A percentile compares a stretch with the other conserved stretches of the same genome.
These are phyloP conservation scores for Porcisia deanei DNA, from an alignment of 208 protist genomes.

Conservation along the genomic window DNA sequence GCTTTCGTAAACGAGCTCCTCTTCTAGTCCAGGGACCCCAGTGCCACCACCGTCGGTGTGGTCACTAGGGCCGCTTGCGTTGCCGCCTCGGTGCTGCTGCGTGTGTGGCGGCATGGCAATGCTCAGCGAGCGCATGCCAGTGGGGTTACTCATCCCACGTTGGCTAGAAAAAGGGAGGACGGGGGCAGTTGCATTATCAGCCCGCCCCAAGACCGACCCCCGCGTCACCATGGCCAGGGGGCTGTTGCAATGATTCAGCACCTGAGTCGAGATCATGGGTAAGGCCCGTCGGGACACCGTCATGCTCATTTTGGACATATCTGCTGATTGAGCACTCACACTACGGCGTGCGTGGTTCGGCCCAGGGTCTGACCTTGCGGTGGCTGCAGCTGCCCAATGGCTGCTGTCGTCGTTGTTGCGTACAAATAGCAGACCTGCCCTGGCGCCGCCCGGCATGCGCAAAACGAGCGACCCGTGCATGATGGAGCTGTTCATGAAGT, in stretches of 20 bases:
- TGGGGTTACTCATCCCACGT: not conserved
- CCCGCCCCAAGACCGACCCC: not conserved
- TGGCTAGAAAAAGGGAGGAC: not conserved
- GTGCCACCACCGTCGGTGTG: not conserved
- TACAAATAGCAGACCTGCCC: conserved; percentile 4
- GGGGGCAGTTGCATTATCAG: conserved; percentile 3
- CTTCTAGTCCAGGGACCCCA: not conserved
- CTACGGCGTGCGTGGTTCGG: not conserved
- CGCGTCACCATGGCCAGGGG: not conserved
- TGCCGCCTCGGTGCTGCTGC: not conserved
- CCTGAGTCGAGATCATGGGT: not conserved
- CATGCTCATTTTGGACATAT: not conserved
- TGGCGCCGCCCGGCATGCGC: not conserved
- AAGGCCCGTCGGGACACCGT: not conserved
- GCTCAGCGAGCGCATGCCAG: conserved; percentile 3
- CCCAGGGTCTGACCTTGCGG: not conserved
- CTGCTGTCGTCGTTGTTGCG: conserved; percentile 2
- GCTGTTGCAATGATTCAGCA: not conserved
- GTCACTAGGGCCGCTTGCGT: not conserved
- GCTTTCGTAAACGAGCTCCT: conserved; percentile 18
- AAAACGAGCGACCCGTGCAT: conserved; percentile 12
- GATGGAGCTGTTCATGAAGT: conserved; percentile 33
- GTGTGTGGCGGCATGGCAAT: not conserved
- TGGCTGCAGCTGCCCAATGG: not conserved
- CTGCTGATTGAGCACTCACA: not conserved